Percentiles rank a stretch among this genome's conserved stretches.
Conservation (phyloP, 805 yeast genomes). For the Ogataea thermomethanolica region DNA sequence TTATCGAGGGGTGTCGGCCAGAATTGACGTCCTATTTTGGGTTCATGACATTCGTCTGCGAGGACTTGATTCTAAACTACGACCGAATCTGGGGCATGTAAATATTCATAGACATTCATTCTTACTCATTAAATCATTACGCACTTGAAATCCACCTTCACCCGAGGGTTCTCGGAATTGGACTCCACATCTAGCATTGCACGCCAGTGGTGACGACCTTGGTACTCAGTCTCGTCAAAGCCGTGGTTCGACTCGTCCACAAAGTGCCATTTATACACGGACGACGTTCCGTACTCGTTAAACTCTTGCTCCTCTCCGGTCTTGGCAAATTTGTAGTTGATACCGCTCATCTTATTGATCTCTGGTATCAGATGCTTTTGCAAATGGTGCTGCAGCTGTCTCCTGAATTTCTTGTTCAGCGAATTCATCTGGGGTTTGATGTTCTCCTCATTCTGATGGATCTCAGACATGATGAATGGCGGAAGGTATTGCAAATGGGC, state of each 20-base stretch:
- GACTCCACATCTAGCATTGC: conserved; percentile 62
- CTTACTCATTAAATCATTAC: conserved; percentile 5
- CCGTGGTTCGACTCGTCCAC: conserved; percentile 58
- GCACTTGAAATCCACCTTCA: conserved; percentile 57
- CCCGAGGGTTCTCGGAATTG: conserved; percentile 62
- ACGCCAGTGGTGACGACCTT: conserved; percentile 55
- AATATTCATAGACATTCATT: background rate
- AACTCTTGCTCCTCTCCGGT: conserved; percentile 46
- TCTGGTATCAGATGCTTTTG: conserved; percentile 68
- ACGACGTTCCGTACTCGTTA: conserved; percentile 39
- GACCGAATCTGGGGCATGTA: conserved; percentile 33
- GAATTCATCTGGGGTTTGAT: conserved; percentile 70
- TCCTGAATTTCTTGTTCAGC: conserved; percentile 64
- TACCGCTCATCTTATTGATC: conserved; percentile 59
- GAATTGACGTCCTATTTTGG: conserved; percentile 49
- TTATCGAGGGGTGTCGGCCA: conserved; percentile 52
- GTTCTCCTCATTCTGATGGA: conserved; percentile 67
- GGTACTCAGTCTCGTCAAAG: conserved; percentile 43
- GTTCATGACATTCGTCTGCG: conserved; percentile 51
- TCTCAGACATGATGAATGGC: conserved; percentile 65
- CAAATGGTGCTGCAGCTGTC: conserved; percentile 73
- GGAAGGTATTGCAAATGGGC: conserved; percentile 68
- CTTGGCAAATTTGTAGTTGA: conserved; percentile 37
- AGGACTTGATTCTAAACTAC: conserved; percentile 44
- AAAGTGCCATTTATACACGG: conserved; percentile 60